These are phyloP conservation scores for Didymella glomerata DNA, from an alignment of 2,329 filamentous ascomycete genomes.

Conservation along the genomic window DNA sequence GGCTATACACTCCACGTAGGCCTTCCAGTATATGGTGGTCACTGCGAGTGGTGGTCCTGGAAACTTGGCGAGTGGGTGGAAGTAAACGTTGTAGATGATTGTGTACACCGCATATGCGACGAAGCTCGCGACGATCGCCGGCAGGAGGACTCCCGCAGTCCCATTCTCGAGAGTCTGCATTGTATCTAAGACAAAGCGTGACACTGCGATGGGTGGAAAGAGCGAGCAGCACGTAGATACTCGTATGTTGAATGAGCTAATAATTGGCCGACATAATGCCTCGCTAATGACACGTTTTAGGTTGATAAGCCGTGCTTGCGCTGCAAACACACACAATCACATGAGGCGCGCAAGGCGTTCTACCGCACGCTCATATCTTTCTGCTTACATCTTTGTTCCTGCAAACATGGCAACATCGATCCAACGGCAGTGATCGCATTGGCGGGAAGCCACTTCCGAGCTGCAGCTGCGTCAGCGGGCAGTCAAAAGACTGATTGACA, in stretches of 20 bases:
- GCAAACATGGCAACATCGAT: background rate
- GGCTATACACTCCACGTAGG: conserved; percentile 39
- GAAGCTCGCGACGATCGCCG: conserved; percentile 22
- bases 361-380: background rate
- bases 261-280: conserved; percentile 6
- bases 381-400: background rate
- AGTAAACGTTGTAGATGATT: conserved; percentile 49
- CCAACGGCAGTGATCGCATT: background rate
- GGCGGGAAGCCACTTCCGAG: background rate
- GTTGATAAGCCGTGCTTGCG: background rate
- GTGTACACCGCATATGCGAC: conserved; percentile 28
- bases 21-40: conserved; percentile 40
- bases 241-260: background rate
- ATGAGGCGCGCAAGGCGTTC: background rate
- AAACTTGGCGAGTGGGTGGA: conserved; percentile 55
- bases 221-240: background rate
- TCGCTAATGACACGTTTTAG: background rate
- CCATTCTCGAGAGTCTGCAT: conserved; percentile 11
- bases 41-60: conserved; percentile 51
- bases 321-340: conserved; percentile 4
- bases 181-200: background rate
- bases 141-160: conserved; percentile 20
- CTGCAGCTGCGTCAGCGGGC: conserved; percentile 1
- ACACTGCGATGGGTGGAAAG: conserved; percentile 1
- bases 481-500: background rate